phyloP scores from a whole-genome alignment of 2,329 filamentous ascomycete genomes.

The Botrytis fragariae region DNA sequence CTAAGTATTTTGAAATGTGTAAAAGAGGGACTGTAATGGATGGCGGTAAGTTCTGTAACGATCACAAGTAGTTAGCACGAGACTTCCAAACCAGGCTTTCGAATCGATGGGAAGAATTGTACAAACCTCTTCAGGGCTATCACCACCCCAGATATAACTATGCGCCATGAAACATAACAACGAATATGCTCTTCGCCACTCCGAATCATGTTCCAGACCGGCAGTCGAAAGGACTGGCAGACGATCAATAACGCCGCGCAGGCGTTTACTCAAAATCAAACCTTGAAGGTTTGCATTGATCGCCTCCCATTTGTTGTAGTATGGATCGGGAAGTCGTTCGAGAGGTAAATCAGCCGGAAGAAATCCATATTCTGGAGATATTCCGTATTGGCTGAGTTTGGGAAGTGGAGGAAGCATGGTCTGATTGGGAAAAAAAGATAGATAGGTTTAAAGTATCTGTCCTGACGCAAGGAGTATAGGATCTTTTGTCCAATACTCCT shows the following conservation, averaged over 20 bases:
- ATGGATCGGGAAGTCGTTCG: constrained; percentile 76
- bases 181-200: constrained; percentile 93
- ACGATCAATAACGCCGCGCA: constrained; percentile 74
- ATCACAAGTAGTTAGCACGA: constrained; percentile 17
- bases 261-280: constrained; percentile 77
- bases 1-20: constrained; percentile 70
- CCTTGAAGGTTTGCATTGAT: constrained; percentile 82
- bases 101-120: background rate
- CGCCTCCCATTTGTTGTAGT: constrained; percentile 94
- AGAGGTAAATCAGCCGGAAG: constrained; percentile 79
- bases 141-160: constrained; percentile 94
- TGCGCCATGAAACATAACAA: constrained; percentile 89
- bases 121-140: constrained; percentile 69
- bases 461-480: constrained; percentile 66
- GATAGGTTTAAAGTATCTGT: constrained; percentile 33
- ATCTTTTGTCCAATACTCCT: constrained; percentile 58
- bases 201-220: constrained; percentile 75
- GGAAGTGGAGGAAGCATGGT: constrained; percentile 58
- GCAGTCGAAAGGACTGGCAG: constrained; percentile 82
- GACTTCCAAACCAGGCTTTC: background rate
- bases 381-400: constrained; percentile 71
- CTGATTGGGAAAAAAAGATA: constrained; percentile 24
- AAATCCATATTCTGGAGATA: constrained; percentile 79
- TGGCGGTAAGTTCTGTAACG: constrained; percentile 61
- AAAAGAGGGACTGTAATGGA: constrained; percentile 81